Base-by-base conservation (phyloP, 352 stramenopile species). In the Phytophthora parvispora region DNA sequence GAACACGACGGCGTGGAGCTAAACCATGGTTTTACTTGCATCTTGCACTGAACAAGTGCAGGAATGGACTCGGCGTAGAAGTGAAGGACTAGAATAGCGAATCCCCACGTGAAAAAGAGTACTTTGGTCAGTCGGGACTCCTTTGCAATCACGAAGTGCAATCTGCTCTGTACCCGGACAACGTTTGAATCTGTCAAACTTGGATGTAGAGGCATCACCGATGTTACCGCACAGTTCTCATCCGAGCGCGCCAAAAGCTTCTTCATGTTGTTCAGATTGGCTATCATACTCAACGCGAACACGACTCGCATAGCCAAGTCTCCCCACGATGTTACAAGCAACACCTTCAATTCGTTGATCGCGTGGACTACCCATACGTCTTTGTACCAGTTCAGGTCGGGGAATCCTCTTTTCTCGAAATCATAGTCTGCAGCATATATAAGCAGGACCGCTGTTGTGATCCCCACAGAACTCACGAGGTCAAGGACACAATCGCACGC, bases 261-360 rank as follows among this genome's bases (percentile, higher is more conserved):
- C 36, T 86, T 86, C 56, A 78, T 61, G 12, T 61, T 76, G 31
- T 75, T 63, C 47, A 84, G 56, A 6, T 69, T 74, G 7, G 27
- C 22, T 3, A 89, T 27, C 32, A 84, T 63, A 9, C 75, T 69
- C 6, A 80, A 13, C 4, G 73, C 78, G 22, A 89, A 87, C 2
- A 89, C 32, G 2, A 86, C 31, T 1, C 70, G 67, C 42, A 71
- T 74, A 13, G 48, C 53, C 0, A 83, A 55, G 45, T 88, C 75
- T 2, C 45, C 15, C 65, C 69, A 86, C 8, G 80, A 86, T 2
- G 31, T 42, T 3, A 90, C 67, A 13, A 88, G 24, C 5, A 84
- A 28, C 7, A 86, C 43, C 8, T 79, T 51, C 24, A 72, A 75
- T 34, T 81, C 73, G 40, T 62, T 75, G 6, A 71, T 69, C 1